phyloP scores from a whole-genome alignment of 75 land plant species.

The Larix kaempferi region DNA sequence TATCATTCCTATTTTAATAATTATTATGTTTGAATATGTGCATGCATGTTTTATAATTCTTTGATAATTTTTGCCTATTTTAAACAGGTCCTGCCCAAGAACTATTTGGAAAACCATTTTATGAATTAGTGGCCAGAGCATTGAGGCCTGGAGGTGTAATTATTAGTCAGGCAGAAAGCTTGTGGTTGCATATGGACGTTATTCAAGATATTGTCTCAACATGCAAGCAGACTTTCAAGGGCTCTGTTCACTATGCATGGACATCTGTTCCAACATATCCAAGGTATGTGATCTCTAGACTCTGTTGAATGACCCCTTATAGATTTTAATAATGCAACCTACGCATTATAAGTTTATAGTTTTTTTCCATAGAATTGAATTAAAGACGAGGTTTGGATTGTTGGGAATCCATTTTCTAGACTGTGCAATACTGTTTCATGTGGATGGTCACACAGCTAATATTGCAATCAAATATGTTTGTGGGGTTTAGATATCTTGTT shows the following conservation, averaged over 20 bases:
- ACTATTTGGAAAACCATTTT: conserved; percentile 94
- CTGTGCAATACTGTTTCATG: neutral
- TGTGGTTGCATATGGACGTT: conserved; percentile 92
- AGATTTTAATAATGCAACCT: neutral
- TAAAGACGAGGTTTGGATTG: neutral
- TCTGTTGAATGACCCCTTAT: neutral
- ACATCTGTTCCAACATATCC: conserved; percentile 97
- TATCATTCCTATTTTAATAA: too few species aligned
- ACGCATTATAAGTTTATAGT: too few species aligned
- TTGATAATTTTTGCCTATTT: conserved; percentile 3
- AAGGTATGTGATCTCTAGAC: conserved; percentile 38
- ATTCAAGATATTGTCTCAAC: conserved; percentile 79
- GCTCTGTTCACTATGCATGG: conserved; percentile 96
- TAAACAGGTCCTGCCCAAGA: conserved; percentile 86
- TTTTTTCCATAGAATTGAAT: neutral
- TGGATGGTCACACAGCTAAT: neutral
- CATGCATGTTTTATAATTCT: neutral
- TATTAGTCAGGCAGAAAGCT: conserved; percentile 87
- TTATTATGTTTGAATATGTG: too few species aligned
- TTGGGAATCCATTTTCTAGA: neutral
- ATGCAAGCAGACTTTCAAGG: conserved; percentile 85
- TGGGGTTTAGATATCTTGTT: neutral
- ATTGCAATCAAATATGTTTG: neutral
- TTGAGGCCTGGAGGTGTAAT: conserved; percentile 93
- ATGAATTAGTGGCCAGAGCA: conserved; percentile 74